Conservation (phyloP, 2,329 filamentous ascomycete species). For the Laburnicola sp. region DNA sequence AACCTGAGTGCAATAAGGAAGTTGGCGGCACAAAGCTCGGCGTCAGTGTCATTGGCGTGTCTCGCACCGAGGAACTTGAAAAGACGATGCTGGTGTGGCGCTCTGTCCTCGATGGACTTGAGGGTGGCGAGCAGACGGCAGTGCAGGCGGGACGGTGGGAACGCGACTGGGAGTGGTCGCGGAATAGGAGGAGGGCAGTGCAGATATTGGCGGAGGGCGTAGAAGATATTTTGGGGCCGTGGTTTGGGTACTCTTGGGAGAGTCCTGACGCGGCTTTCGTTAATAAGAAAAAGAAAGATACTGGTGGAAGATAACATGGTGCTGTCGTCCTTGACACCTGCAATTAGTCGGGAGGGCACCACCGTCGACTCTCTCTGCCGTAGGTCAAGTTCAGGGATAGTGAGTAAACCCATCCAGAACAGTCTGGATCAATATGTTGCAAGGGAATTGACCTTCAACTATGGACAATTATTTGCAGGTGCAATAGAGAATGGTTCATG, state of each 20-base stretch:
- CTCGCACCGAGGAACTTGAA: conserved; percentile 60
- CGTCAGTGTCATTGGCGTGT: conserved; percentile 67
- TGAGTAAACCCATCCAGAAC: no score
- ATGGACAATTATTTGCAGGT: no score
- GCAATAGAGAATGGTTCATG: no score
- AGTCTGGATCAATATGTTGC: no score
- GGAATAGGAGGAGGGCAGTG: conserved; percentile 53
- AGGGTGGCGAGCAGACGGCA: conserved; percentile 53
- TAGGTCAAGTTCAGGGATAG: no score
- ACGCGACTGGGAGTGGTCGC: conserved; percentile 56
- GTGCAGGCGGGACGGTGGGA: conserved; percentile 53
- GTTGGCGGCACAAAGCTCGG: conserved; percentile 57
- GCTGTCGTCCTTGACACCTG: conserved; percentile 45
- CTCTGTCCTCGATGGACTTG: conserved; percentile 56
- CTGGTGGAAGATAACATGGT: conserved; percentile 23
- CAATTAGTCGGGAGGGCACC: conserved; percentile 41
- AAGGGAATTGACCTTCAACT: no score
- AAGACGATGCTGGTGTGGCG: conserved; percentile 64
- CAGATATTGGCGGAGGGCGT: conserved; percentile 58
- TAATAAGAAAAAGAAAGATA: conserved; percentile 35
- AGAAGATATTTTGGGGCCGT: conserved; percentile 62
- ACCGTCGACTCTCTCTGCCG: no score
- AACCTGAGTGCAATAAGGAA: conserved; percentile 51
- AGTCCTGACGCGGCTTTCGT: conserved; percentile 55
- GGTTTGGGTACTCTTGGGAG: conserved; percentile 66